Base-by-base conservation (phyloP, 108 stramenopile genomes). In the Parmales sp. region DNA sequence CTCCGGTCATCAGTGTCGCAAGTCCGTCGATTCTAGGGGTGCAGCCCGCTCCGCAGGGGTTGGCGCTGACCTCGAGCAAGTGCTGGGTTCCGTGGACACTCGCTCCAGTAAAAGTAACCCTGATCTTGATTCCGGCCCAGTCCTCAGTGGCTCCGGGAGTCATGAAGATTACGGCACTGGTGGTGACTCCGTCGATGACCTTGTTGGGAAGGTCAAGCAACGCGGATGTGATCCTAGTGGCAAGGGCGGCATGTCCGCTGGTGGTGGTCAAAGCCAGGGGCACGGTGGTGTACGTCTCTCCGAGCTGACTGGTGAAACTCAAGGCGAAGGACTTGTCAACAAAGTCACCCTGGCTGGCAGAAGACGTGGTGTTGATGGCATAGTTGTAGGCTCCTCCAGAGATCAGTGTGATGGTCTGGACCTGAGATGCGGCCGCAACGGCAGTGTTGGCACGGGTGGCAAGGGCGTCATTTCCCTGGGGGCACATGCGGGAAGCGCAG, bases 401-500 rank as follows among this genome's bases (percentile, higher is more conserved):
- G 19, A 38, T 20, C 38, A 83, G 76, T 38, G 75, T 72, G 41
- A 82, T 66, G 37, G 70, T 74, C 63, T 86, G 85, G 7, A 64
- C 45, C 74, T 86, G 82, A 45, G 67, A 65, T 31, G 71, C 72
- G 66, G 73, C 72, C 38, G 75, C 72, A 46, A 80, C 83, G n/a
- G 68, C 75, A 38, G 41, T 51, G 38, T 74, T 50, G 43, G 51
- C 45, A 71, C 75, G 74, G 8, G 65, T 23, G 54, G 85, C 83
- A 38, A 89, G 72, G 29, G 85, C 77, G 70, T 89, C 88, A 48
- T 82, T 82, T 37, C 86, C 88, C 45, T 51, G 68, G 16, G 84
- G 88, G 74, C 88, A 89, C 65, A 83, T 84, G 50, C 85, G 72
- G 60, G 75, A 43, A 7, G 78, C 66, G 80, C 88, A 90, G 64